Evolutionary conservation across 2,329 filamentous ascomycete genomes (phyloP).

Genomic region (Trichoderma lentiforme): DNA sequence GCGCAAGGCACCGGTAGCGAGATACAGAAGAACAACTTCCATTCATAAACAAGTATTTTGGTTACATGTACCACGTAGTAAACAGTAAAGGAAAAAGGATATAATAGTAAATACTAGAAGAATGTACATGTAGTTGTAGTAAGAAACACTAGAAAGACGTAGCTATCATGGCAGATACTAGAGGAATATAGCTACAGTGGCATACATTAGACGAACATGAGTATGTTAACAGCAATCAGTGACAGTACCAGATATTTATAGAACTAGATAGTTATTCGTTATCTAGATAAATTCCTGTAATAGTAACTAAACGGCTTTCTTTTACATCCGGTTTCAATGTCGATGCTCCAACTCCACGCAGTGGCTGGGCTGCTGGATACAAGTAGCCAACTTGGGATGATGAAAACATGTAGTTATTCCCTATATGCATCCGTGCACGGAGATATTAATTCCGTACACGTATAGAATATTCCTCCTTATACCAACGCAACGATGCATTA

Average conservation of each 20-base stretch:
- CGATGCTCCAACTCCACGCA: neutral
- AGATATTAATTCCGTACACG: neutral
- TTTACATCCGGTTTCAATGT: neutral
- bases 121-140: neutral
- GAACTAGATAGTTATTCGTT: too few relatives aligned
- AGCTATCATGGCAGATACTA: too few relatives aligned
- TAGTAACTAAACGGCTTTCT: neutral
- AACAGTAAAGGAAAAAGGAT: neutral
- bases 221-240: neutral
- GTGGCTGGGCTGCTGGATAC: too few relatives aligned
- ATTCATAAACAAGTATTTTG: neutral
- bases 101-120: neutral
- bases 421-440: neutral
- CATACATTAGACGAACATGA: neutral
- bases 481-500: neutral
- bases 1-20: neutral
- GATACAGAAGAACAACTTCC: neutral
- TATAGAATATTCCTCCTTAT: neutral
- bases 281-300: neutral
- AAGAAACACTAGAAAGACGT: neutral
- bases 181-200: neutral
- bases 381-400: too few relatives aligned
- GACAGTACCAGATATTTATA: neutral
- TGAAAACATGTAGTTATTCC: neutral
- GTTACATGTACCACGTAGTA: neutral